Base-by-base conservation (phyloP, 2,329 filamentous ascomycete genomes). In the Zymoseptoria pseudotritici region DNA sequence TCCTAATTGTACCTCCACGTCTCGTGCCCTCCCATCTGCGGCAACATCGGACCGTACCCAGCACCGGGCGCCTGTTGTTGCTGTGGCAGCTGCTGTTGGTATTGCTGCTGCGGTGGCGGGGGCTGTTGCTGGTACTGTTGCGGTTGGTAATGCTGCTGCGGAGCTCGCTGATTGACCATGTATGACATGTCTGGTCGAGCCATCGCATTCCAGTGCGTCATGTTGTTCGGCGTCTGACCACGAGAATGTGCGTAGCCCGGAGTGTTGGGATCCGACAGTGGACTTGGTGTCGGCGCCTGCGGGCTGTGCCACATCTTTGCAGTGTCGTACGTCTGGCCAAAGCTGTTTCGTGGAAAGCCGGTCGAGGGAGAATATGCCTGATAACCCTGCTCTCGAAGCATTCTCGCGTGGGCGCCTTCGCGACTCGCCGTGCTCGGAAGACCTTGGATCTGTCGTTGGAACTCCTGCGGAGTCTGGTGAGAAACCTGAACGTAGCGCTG, bases 401-500 rank as follows among this genome's bases (percentile, higher is more conserved):
- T 61, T 21, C 71, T 67, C 4, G 72, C 69, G 50, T 72, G 71
- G 6, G 67, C 69, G 24, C 72, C 71, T 26, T 71, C 69, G 10
- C 71, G 67, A 52, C 68, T 71, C 8, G 69, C 65, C n/a, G 71
- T 68, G 58, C 68, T 70, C 7, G 69, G 67, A 58, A 68, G 62
- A 22, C 67, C 62, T 29, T 65, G 58, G 29, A 71, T 66, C 54
- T 70, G 67, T 26, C 64, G 65, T 55, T 78, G 75, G 50, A 79
- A 79, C 2, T 78, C 76, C 55, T 77, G 74, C 11, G 76, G 64
- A 2, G 76, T 78, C 58, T 78, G 76, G 61, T 79, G 65, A 50
- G 58, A 56, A n/a, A 65, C 58, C 50, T 62, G 59, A 10, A 60
- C 56, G 29, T 55, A 62, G 42, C 46, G 62, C 61, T 65, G 63